Conservation (phyloP, 139 green algal species). For the Chlorella sp. region DNA sequence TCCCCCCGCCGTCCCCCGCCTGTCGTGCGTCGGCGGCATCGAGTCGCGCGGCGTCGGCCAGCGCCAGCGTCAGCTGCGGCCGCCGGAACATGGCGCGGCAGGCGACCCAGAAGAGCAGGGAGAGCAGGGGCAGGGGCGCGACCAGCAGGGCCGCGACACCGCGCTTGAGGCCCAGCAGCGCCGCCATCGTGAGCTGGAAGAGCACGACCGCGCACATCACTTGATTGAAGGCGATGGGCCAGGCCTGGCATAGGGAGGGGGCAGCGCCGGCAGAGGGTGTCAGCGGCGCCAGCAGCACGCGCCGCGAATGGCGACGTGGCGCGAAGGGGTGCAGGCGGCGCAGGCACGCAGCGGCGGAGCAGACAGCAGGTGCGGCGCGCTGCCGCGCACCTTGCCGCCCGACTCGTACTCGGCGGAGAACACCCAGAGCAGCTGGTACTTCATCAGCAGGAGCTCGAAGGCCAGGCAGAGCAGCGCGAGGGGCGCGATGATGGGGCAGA, state of each 20-base stretch:
- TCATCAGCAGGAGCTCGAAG: conserved; percentile 7
- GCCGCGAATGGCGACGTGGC: too few relatives aligned
- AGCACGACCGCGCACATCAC: conserved; percentile 57
- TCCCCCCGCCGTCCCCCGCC: too few relatives aligned
- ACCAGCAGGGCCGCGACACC: not conserved
- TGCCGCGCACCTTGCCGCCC: conserved; percentile 27
- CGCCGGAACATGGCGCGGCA: not conserved
- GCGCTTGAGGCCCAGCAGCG: conserved; percentile 40
- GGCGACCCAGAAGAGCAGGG: not conserved
- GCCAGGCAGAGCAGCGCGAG: conserved; percentile 74
- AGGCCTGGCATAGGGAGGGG: conserved; percentile 29
- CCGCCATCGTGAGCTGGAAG: conserved; percentile 68
- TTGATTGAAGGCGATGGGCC: conserved; percentile 58
- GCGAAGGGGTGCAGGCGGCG: not conserved
- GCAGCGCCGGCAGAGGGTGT: too few relatives aligned
- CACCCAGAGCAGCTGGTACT: conserved; percentile 52
- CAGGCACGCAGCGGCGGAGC: not conserved
- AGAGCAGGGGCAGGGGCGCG: conserved; percentile 1
- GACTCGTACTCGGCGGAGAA: conserved; percentile 29
- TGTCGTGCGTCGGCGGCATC: too few relatives aligned
- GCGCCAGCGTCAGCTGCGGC: not conserved
- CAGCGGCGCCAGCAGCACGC: too few relatives aligned
- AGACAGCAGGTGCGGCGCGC: not conserved
- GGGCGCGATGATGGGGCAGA: conserved; percentile 74
- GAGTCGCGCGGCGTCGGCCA: not conserved